Base-by-base conservation (phyloP, 2,329 filamentous ascomycete genomes). In the Aspergillus carbonarius region DNA sequence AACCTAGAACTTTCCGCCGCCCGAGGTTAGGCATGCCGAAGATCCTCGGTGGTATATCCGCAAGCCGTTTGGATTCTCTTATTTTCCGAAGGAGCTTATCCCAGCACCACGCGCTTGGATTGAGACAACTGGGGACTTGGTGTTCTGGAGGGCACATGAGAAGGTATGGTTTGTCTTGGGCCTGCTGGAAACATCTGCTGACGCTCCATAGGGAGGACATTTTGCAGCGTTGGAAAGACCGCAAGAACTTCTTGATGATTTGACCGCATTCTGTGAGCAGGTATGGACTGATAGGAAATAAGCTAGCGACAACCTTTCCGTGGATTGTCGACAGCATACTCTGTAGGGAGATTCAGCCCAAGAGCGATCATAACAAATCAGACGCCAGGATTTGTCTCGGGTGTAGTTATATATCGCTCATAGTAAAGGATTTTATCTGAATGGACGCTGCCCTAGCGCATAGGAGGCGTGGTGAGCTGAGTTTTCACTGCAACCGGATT, bases 141-240 rank as follows among this genome's bases (percentile, higher is more conserved):
- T 78, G 0, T 79, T 71, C 39, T 76, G 67, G 61, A 69, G 63
- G 17, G 55, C 70, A 30, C 73, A 78, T 60, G 60, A 71, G 12
- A 68, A 69, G 62, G 74, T 75, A 66, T 42, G 60, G 6, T 27
- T n/a, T 12, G 20, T 32, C 23, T 39, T 23, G 30, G 17, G 12
- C 15, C 25, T 32, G 35, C 13, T 17, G 10, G 27, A 13, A 18
- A 15, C 17, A 20, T n/a, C 9, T 18, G 27, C 46, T 54, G 27
- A 55, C 27, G 37, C 44, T 56, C 2, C 40, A 15, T 32, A 74
- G 66, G 83, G 83, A 23, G 83, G 84, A 0, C 83, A 85, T 70
- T 85, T 85, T 64, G 81, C 83, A 2, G 75, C 76, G 1, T 68
- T 78, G 5, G 78, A 81, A 40, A 73, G 78, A 18, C 76, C 76